Base-by-base conservation (phyloP, 2,329 filamentous ascomycete genomes). In the Fusarium sp. region DNA sequence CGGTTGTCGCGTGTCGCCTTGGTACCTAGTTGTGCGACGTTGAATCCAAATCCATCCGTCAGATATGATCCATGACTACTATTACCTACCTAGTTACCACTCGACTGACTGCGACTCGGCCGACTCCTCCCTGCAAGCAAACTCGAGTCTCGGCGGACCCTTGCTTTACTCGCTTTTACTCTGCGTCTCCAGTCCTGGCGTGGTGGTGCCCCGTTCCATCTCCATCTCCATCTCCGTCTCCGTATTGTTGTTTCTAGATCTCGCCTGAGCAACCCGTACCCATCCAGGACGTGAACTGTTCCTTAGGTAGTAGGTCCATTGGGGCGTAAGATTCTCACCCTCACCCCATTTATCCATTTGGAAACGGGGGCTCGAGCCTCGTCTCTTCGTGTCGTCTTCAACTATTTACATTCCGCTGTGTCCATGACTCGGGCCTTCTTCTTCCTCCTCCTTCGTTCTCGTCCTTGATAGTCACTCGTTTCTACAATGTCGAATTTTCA, bases 401-500 rank as follows among this genome's bases (percentile, higher is more conserved):
- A 62, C 58, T 71, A 71, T 71, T 69, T 71, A 71, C 69, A 57
- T 56, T 53, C 62, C 50, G 49, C 38, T 38, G 51, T 58, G 47
- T 60, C 68, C 68, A 68, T 70, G 66, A 53, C 52, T 54, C 51
- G 54, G 43, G 15, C 12, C 29, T 34, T 35, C 24, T 24, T 46
- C 26, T 26, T 28, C 39, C 26, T 52, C 53, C 40, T 50, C 59
- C 43, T 50, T 54, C 43, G 60, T 48, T 50, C 49, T 51, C 59
- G 29, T 58, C 53, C 52, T 64, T 61, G 58, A 72, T 79, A 74
- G 76, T 75, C 80, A 69, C 76, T 85, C 80, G 76, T 79, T 80
- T 78, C 78, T 79, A 79, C 81, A 73, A 88, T 88, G 85, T 77
- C 81, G 72, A 80, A 79, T 46, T 76, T 88, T 68, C 83, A 80